Conservation (phyloP, 139 green algal genomes). For the Yamagishiella unicocca region DNA sequence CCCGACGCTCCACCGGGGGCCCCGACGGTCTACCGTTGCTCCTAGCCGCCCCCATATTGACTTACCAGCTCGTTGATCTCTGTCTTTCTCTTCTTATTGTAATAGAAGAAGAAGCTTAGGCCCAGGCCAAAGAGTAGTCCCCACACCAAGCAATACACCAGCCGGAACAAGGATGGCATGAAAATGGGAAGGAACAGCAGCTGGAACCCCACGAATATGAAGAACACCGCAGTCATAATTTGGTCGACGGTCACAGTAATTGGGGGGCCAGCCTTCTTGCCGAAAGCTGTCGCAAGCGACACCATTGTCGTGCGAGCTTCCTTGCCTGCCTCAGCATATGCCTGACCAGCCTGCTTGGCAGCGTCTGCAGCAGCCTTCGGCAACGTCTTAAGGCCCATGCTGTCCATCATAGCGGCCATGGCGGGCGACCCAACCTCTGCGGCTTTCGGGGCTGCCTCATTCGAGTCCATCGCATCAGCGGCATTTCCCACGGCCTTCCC, state of each 20-base stretch:
- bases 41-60: no score
- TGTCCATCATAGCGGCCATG: not conserved
- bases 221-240: slow-evolving; percentile 33
- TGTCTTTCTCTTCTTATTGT: slow-evolving; percentile 52
- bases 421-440: slow-evolving; percentile 5
- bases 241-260: slow-evolving; percentile 47
- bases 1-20: no score
- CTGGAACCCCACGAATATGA: slow-evolving; percentile 12
- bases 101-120: slow-evolving; percentile 59
- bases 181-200: slow-evolving; percentile 47
- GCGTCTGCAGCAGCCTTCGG: slow-evolving; percentile 4
- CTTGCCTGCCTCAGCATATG: slow-evolving; percentile 22
- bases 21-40: no score
- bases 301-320: slow-evolving; percentile 5
- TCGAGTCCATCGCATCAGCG: not conserved
- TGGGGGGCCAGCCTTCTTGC: not conserved
- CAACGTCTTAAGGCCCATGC: not conserved
- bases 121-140: slow-evolving; percentile 52
- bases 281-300: not conserved
- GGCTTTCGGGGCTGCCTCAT: not conserved
- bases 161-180: slow-evolving; percentile 16
- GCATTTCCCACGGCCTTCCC: not conserved
- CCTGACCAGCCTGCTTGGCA: slow-evolving; percentile 22
- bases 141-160: slow-evolving; percentile 45
- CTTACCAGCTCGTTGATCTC: slow-evolving; percentile 31